Evolutionary conservation across 495 filamentous ascomycete species (phyloP).

Genomic region (Podospora pseudoanserina): DNA sequence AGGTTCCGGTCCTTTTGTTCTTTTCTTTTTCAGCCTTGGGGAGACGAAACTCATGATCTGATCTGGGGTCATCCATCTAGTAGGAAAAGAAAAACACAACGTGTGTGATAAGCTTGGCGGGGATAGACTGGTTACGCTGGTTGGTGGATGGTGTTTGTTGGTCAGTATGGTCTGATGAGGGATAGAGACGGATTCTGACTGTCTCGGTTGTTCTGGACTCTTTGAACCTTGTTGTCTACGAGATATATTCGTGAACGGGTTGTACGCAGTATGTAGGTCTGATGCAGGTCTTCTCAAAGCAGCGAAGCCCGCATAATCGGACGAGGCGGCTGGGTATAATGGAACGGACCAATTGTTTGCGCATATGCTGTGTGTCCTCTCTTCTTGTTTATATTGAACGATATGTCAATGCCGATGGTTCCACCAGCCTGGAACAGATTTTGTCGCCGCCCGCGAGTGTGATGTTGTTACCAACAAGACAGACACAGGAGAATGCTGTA

Average conservation of each 20-base stretch:
- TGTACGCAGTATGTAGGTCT: background rate
- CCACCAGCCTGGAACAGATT: background rate
- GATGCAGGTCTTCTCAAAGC: background rate
- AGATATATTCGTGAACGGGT: background rate
- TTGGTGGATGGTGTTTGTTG: background rate
- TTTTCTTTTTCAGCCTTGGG: background rate
- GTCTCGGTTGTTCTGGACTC: background rate
- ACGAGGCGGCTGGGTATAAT: background rate
- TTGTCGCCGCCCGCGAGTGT: background rate
- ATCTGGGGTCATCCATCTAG: background rate
- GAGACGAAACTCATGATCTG: background rate
- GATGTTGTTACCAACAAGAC: background rate
- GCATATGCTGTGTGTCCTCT: background rate
- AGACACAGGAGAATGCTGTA: background rate
- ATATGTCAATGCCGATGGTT: conserved; percentile 1
- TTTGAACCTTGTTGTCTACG: background rate
- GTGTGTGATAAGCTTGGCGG: background rate
- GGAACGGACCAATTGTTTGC: background rate
- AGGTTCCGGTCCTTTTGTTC: background rate
- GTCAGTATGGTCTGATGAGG: background rate
- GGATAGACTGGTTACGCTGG: background rate
- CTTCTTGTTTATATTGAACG: background rate
- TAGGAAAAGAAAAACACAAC: background rate
- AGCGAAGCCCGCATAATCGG: background rate
- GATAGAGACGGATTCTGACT: background rate